phyloP scores from a whole-genome alignment of 345 rosid genomes.

The Eucalyptus polybractea region DNA sequence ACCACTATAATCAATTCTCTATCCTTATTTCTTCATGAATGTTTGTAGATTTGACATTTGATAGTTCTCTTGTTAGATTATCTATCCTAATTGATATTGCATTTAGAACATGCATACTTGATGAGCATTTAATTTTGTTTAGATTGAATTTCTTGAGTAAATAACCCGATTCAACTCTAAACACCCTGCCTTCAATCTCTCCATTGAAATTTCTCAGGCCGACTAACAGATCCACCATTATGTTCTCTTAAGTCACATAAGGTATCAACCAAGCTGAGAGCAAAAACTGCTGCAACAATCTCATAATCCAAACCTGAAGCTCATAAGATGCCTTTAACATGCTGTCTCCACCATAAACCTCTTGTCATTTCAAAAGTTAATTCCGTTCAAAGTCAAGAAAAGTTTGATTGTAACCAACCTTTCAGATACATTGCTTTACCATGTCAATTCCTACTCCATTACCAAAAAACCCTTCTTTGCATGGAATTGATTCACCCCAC shows the following conservation, averaged over 20 bases:
- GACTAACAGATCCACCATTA: neutral
- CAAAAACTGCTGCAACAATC: neutral
- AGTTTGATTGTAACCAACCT: neutral
- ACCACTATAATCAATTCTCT: neutral
- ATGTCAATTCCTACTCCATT: neutral
- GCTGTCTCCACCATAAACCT: neutral
- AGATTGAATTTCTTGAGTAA: neutral
- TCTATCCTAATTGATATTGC: neutral
- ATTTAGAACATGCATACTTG: neutral
- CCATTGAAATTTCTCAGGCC: neutral
- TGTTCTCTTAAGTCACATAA: neutral
- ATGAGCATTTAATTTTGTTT: neutral
- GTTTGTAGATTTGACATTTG: neutral
- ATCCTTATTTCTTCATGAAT: neutral
- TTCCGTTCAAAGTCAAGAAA: neutral
- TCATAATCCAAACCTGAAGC: neutral
- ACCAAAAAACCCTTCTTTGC: neutral
- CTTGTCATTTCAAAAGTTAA: neutral
- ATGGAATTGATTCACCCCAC: neutral
- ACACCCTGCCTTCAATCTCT: neutral
- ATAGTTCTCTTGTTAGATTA: neutral
- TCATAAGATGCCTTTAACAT: neutral
- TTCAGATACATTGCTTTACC: neutral
- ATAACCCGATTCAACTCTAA: neutral
- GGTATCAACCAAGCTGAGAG: neutral